Percentiles rank a stretch among this genome's conserved stretches.
phyloP scores from a whole-genome alignment of 345 rosid species.

The Salix dunnii region DNA sequence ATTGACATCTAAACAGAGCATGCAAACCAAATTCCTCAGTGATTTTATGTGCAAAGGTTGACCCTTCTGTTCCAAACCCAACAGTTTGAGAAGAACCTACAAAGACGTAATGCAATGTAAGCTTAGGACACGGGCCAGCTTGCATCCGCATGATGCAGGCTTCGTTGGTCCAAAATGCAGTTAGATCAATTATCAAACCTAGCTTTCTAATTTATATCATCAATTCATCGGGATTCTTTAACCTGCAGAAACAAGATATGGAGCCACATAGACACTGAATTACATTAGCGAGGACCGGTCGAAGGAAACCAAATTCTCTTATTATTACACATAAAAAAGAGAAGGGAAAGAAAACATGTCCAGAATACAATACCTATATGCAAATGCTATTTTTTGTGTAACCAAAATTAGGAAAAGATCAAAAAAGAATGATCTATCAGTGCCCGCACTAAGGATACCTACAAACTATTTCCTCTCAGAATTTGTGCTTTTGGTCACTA shows the following conservation, averaged over 20 bases:
- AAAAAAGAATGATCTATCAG: constrained; percentile 43
- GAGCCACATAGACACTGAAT: not conserved
- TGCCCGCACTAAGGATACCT: constrained; percentile 27
- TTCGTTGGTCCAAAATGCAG: too few species aligned
- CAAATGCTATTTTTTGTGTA: constrained; percentile 22
- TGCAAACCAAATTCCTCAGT: too few species aligned
- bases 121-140: not conserved
- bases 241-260: not conserved
- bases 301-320: constrained; percentile 8
- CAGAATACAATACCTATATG: constrained; percentile 24
- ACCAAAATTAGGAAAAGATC: constrained; percentile 5
- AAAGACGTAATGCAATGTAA: not conserved
- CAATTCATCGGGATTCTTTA: not conserved
- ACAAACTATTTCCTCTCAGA: constrained; percentile 22
- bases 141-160: not conserved
- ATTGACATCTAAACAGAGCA: too few species aligned
- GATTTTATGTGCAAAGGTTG: too few species aligned
- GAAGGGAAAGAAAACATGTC: constrained; percentile 3
- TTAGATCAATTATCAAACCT: not conserved
- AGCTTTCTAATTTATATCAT: too few species aligned
- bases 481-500: constrained; percentile 8
- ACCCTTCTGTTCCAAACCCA: too few species aligned
- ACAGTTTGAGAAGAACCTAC: too few species aligned
- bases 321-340: constrained; percentile 21
- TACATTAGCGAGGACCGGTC: too few species aligned